A percentile compares a stretch with the other conserved stretches of the same genome.
Evolutionary conservation across 2,329 filamentous ascomycete genomes (phyloP).

Genomic region (Mycosphaerella arachidis): DNA sequence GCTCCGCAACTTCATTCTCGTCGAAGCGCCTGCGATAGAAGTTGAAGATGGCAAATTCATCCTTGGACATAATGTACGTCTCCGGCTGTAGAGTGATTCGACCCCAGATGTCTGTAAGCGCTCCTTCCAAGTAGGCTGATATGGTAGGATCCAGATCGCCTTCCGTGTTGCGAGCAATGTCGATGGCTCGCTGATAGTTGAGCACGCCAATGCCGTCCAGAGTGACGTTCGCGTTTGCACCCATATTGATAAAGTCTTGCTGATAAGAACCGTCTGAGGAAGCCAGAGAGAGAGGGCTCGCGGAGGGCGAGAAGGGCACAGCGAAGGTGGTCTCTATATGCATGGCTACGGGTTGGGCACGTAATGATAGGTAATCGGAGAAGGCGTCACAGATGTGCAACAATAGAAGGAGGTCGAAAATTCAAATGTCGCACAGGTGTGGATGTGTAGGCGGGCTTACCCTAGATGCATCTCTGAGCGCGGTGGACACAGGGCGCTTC

Average conservation of each 20-base stretch:
- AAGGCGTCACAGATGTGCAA: constrained; percentile 1
- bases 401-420: constrained; percentile 14
- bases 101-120: constrained; percentile 61
- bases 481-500: constrained; percentile 13
- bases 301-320: constrained; percentile 22
- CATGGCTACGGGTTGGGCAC: constrained; percentile 14
- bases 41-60: constrained; percentile 85
- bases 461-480: constrained; percentile 1
- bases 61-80: constrained; percentile 67
- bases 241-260: constrained; percentile 33
- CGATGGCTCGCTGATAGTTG: constrained; percentile 63
- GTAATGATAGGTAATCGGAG: constrained; percentile 2
- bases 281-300: constrained; percentile 26
- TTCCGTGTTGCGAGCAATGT: constrained; percentile 69
- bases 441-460: constrained; percentile 17
- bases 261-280: constrained; percentile 16
- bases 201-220: constrained; percentile 37
- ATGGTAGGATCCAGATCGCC: constrained; percentile 63
- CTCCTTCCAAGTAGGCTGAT: constrained; percentile 60
- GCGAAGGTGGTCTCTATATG: constrained; percentile 17
- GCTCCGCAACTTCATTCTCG: constrained; percentile 47
- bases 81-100: constrained; percentile 61
- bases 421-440: constrained; percentile 13
- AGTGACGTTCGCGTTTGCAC: constrained; percentile 36
- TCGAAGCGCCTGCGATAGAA: constrained; percentile 68